Conservation (phyloP, 2,329 filamentous ascomycete species). For the Microdochium nivale region DNA sequence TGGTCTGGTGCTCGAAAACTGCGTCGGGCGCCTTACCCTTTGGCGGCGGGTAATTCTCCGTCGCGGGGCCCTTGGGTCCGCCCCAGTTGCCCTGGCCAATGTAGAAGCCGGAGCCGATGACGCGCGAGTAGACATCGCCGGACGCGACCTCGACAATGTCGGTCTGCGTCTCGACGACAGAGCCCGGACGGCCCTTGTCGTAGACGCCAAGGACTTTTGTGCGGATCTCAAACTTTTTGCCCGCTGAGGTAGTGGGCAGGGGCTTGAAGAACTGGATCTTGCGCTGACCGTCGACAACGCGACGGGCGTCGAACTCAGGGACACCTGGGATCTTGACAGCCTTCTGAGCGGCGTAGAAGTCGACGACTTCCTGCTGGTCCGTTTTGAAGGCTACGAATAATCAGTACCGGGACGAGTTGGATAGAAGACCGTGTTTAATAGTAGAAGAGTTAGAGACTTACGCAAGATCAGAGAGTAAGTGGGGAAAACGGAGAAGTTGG, state of each 20-base stretch:
- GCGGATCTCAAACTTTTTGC: conserved; percentile 66
- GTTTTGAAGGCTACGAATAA: conserved; percentile 60
- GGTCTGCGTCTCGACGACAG: conserved; percentile 72
- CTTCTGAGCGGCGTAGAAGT: conserved; percentile 70
- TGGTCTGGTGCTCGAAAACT: conserved; percentile 63
- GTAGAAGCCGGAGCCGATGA: conserved; percentile 66
- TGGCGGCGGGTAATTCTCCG: conserved; percentile 70
- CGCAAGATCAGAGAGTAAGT: conserved; percentile 78
- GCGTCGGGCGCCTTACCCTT: conserved; percentile 62
- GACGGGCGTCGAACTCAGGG: conserved; percentile 65
- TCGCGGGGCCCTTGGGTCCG: conserved; percentile 80
- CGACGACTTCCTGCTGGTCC: conserved; percentile 65
- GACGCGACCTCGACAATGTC: conserved; percentile 62
- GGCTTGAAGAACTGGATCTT: conserved; percentile 69
- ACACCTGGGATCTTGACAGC: conserved; percentile 63
- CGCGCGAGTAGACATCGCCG: conserved; percentile 63
- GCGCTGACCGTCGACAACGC: conserved; percentile 78
- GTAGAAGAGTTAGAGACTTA: conserved; percentile 28
- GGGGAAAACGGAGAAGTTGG: conserved; percentile 79
- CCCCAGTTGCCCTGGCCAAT: conserved; percentile 77
- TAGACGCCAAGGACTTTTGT: conserved; percentile 77
- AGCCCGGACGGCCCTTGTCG: conserved; percentile 79
- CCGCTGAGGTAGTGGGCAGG: conserved; percentile 62
- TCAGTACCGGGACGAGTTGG: conserved; percentile 2
- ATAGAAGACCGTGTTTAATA: background rate